Conservation (phyloP, 305 asterid species). For the Fraxinus dipetala region DNA sequence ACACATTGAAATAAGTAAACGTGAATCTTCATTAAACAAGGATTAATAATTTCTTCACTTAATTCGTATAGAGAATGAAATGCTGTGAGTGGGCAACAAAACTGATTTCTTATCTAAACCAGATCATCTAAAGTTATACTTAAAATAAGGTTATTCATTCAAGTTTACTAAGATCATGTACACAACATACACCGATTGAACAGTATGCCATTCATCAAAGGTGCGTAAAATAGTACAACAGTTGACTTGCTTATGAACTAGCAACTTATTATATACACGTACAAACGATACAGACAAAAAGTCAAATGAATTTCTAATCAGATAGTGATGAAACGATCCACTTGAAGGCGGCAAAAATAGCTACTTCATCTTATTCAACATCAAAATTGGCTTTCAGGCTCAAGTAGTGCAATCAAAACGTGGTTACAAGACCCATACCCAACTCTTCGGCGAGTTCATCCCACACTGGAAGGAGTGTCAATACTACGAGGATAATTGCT, state of each 20-base stretch:
- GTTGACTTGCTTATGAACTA: neutral
- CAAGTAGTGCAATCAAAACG: slow-evolving; percentile 39
- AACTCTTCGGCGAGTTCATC: slow-evolving; percentile 96
- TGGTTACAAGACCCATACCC: slow-evolving; percentile 74
- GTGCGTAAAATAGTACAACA: neutral
- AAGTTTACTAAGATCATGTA: neutral
- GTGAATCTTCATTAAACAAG: neutral
- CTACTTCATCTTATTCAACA: slow-evolving; percentile 19
- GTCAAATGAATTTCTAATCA: neutral
- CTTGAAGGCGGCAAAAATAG: slow-evolving; percentile 6
- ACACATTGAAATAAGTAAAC: neutral
- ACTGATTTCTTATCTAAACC: neutral
- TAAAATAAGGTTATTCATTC: neutral
- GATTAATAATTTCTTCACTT: neutral
- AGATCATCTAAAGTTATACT: neutral
- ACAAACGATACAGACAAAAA: neutral
- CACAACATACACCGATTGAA: neutral
- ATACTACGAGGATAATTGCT: slow-evolving; percentile 58
- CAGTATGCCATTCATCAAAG: neutral
- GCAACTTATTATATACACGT: neutral
- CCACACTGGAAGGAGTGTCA: slow-evolving; percentile 97
- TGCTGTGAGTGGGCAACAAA: neutral
- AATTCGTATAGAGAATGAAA: neutral
- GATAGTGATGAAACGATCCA: neutral
- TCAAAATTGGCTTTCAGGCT: slow-evolving; percentile 38